phyloP scores from a whole-genome alignment of 163 green algal genomes.

The Chlamydomonas reinhardtii region DNA sequence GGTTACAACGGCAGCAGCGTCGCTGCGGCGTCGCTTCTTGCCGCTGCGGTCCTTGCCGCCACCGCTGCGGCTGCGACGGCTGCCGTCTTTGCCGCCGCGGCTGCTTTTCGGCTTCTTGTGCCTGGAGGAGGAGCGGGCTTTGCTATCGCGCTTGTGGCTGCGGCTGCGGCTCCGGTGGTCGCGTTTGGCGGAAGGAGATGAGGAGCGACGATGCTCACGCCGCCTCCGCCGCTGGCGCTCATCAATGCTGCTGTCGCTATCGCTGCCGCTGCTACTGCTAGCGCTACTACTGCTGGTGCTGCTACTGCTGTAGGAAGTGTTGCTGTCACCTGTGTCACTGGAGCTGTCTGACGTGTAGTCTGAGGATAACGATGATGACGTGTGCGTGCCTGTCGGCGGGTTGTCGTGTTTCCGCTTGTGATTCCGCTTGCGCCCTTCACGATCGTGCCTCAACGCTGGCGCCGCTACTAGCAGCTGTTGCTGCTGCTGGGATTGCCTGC shows the following conservation, averaged over 20 bases:
- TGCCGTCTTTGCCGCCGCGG: neutral
- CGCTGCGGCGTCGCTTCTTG: slow-evolving; percentile 16
- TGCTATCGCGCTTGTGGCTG: slow-evolving; percentile 5
- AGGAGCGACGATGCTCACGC: neutral
- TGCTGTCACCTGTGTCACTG: slow-evolving; percentile 5
- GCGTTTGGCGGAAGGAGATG: neutral
- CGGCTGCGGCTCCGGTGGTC: slow-evolving; percentile 19
- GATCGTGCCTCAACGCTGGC: too few relatives aligned
- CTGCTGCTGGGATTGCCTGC: neutral
- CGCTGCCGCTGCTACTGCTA: slow-evolving; percentile 47
- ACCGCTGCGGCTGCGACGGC: neutral
- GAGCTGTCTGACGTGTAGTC: neutral
- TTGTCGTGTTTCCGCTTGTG: too few relatives aligned
- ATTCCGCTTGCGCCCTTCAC: too few relatives aligned
- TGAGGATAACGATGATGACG: neutral
- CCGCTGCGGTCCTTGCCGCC: slow-evolving; percentile 13
- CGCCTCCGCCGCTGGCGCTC: neutral
- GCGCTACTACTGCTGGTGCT: slow-evolving; percentile 37
- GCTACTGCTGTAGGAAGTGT: slow-evolving; percentile 4
- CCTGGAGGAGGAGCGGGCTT: neutral
- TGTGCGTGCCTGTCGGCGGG: too few relatives aligned
- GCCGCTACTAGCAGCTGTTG: neutral
- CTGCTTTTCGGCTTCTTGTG: neutral
- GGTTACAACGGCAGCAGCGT: too few relatives aligned
- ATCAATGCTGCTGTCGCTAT: neutral